Evolutionary conservation across 2,329 filamentous ascomycete species (phyloP).

Genomic region (Scytalidium lignicola): DNA sequence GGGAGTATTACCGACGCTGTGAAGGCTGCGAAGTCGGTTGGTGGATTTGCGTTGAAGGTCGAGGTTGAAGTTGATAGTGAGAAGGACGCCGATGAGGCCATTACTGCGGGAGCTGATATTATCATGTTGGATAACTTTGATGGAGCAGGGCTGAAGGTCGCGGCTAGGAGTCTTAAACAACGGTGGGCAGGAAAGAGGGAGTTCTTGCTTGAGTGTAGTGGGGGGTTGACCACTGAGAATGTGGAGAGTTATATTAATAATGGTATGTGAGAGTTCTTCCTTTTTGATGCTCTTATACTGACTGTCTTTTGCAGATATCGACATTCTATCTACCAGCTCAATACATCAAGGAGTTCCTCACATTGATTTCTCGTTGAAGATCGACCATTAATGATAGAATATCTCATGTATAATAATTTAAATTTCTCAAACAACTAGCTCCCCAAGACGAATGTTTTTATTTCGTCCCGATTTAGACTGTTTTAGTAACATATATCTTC

Average conservation of each 20-base stretch:
- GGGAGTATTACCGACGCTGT: conserved; percentile 85
- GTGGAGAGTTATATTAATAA: conserved; percentile 74
- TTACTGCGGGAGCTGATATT: conserved; percentile 84
- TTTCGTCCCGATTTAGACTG: too few species aligned
- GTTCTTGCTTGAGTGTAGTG: conserved; percentile 87
- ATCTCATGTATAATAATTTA: too few species aligned
- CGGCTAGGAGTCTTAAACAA: conserved; percentile 70
- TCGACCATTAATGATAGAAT: conserved; percentile 41
- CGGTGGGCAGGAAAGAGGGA: conserved; percentile 69
- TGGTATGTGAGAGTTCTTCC: conserved; percentile 41
- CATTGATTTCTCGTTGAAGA: conserved; percentile 95
- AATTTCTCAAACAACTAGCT: too few species aligned
- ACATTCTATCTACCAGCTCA: conserved; percentile 92
- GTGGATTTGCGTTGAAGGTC: conserved; percentile 87
- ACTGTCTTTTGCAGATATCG: conserved; percentile 59
- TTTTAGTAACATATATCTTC: too few species aligned
- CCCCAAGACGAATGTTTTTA: too few species aligned
- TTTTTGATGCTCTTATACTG: conserved; percentile 5
- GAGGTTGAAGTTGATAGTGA: conserved; percentile 93
- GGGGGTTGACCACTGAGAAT: conserved; percentile 81
- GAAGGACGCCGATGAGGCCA: conserved; percentile 85
- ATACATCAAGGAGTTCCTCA: conserved; percentile 95
- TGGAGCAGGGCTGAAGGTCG: conserved; percentile 68
- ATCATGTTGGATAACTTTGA: conserved; percentile 98
- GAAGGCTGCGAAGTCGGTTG: conserved; percentile 72